These are phyloP conservation scores for Cryphonectria japonica DNA, from an alignment of 2,329 filamentous ascomycete genomes.

Conservation along the genomic window DNA sequence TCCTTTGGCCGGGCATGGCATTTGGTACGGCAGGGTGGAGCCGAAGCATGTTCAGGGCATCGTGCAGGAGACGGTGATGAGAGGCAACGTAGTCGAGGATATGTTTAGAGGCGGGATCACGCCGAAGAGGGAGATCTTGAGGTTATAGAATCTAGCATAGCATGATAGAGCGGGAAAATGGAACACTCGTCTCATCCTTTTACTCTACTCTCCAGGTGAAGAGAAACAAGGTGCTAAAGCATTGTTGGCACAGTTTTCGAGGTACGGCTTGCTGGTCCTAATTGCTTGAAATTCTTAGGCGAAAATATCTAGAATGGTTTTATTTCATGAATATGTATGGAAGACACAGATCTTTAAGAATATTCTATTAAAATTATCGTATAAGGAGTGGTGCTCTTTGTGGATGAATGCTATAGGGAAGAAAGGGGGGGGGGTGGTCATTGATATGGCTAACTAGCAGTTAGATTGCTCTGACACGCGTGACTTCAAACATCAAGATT, in stretches of 20 bases:
- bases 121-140: conserved; percentile 55
- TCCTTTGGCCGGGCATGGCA: conserved; percentile 69
- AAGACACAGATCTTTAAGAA: neutral
- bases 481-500: neutral
- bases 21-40: conserved; percentile 83
- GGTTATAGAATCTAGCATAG: conserved; percentile 41
- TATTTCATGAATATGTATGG: neutral
- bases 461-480: conserved; percentile 12
- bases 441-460: neutral
- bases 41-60: conserved; percentile 77
- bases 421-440: neutral
- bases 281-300: neutral
- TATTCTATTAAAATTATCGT: no score
- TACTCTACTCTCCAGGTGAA: neutral
- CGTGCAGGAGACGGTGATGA: conserved; percentile 69
- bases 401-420: no score
- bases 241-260: neutral
- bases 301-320: neutral
- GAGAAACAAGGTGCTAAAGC: neutral
- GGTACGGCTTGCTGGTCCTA: neutral
- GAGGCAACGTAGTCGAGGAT: conserved; percentile 70
- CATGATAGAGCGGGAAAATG: neutral
- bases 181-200: neutral
- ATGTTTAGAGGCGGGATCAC: conserved; percentile 73
- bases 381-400: neutral